These are phyloP conservation scores for Pseudocercospora fuligena DNA, from an alignment of 2,329 filamentous ascomycete species.

Conservation along the genomic window DNA sequence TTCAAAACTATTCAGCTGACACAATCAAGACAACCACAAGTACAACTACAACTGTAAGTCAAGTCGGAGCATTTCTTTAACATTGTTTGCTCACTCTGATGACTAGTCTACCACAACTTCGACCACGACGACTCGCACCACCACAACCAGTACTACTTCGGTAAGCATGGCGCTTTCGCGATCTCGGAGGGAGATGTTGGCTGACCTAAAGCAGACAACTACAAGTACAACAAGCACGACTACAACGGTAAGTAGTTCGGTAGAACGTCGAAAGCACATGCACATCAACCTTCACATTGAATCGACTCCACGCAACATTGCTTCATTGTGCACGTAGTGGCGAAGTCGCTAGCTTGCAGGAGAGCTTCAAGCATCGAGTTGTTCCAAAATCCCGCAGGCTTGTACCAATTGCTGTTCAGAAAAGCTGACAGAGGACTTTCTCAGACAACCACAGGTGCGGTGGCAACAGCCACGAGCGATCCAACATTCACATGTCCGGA, in stretches of 20 bases:
- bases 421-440: neutral
- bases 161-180: neutral
- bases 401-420: no score
- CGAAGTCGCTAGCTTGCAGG: no score
- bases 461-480: slow-evolving; percentile 1
- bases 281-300: no score
- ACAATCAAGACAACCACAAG: neutral
- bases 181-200: neutral
- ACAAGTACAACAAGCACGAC: neutral
- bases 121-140: neutral
- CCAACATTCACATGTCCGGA: slow-evolving; percentile 6
- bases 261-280: no score
- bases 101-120: neutral
- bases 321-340: no score
- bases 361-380: no score
- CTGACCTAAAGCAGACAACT: neutral
- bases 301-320: no score
- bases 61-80: neutral
- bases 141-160: neutral
- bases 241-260: neutral
- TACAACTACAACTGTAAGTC: neutral
- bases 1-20: no score
- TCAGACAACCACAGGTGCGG: neutral
- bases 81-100: neutral
- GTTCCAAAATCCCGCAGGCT: no score